Evolutionary conservation across 345 rosid genomes (phyloP).

Genomic region (Geranium rotundifolium): DNA sequence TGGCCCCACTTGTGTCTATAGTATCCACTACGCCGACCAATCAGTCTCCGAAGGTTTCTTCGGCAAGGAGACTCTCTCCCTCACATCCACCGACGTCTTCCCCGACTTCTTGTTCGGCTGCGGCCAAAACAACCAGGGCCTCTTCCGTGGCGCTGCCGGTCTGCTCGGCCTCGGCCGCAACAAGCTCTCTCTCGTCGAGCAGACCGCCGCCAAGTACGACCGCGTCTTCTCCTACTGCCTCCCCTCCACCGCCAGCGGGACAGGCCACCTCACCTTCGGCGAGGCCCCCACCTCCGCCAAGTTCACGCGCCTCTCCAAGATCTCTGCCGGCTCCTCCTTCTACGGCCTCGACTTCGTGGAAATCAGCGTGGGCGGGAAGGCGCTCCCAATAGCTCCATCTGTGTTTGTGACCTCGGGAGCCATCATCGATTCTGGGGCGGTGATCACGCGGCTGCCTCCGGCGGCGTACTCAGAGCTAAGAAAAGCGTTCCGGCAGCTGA

Average conservation of each 20-base stretch:
- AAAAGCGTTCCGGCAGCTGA: constrained; percentile 4
- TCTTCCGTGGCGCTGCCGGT: constrained; percentile 1
- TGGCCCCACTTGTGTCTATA: constrained; percentile 12
- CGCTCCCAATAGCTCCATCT: constrained; percentile 4
- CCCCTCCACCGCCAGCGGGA: constrained; percentile 17
- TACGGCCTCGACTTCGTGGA: constrained; percentile 18
- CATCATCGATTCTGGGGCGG: constrained; percentile 24
- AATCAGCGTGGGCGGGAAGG: constrained; percentile 13
- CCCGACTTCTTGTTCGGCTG: constrained; percentile 20
- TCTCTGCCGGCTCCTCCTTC: neutral
- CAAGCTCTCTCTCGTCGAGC: constrained; percentile 10
- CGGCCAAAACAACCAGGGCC: constrained; percentile 14
- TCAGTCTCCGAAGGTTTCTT: constrained; percentile 6
- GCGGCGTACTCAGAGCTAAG: constrained; percentile 12
- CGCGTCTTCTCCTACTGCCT: constrained; percentile 22
- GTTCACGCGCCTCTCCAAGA: constrained; percentile 19
- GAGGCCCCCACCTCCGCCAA: neutral
- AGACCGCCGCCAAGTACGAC: constrained; percentile 14
- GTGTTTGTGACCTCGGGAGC: constrained; percentile 2
- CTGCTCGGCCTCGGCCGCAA: constrained; percentile 6
- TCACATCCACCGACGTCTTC: constrained; percentile 4
- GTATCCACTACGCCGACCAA: constrained; percentile 10
- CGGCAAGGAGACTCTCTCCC: constrained; percentile 7
- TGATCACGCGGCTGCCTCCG: constrained; percentile 21
- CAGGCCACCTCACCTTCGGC: constrained; percentile 14